Evolutionary conservation across 2,329 filamentous ascomycete genomes (phyloP), one percentile per base, ranked within the genome.

Genomic region (Graphiopsis chlorocephala): DNA sequence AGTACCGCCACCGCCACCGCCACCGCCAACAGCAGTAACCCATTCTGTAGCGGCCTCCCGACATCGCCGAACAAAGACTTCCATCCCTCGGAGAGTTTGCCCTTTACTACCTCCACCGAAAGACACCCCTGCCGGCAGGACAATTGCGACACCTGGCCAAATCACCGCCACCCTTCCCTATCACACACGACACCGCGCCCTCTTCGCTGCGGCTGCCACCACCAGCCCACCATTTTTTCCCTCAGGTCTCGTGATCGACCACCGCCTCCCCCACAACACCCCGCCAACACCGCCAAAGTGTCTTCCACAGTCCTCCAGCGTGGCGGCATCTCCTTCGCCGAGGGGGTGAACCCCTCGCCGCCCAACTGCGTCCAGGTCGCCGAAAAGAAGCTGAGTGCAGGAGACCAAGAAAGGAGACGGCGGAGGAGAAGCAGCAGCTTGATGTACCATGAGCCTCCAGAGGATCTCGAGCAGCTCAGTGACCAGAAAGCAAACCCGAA

Each of bases 381-480:
- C 64, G 73, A 75, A 64, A 70, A 67, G 64, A 76, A 74, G 67
- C 87, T 84, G 82, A 80, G 76, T 72, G 85, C 89, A 74, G 84
- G 85, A 74, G 88, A 90, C 77, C 83, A 79, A 69, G 72, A 73
- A 33, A 72, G 67, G 67, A 65, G 67, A 57, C 86, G 94, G 79
- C 88, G 94, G 85, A 90, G 95, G 84, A 89, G 95, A 81, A 98
- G 95, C 80, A 97, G 94, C 83, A 98, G 94, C 82, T 89, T 99
- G 81, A 93, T 99, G 81, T 98, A 98, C 80, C 93, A 96, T 76
- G 95, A 99, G 80, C 95, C 95, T 63, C 89, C 90, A 67, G 95
- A 99, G 84, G 96, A 94, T 64, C 88, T 97, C 76, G 95, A 99
- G 84, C 95, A 97, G 81, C 92, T 96, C 80, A 97, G 91, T 76